These are phyloP conservation scores for Apostasia shenzhenica DNA, from an alignment of 106 monocot species.

Conservation along the genomic window DNA sequence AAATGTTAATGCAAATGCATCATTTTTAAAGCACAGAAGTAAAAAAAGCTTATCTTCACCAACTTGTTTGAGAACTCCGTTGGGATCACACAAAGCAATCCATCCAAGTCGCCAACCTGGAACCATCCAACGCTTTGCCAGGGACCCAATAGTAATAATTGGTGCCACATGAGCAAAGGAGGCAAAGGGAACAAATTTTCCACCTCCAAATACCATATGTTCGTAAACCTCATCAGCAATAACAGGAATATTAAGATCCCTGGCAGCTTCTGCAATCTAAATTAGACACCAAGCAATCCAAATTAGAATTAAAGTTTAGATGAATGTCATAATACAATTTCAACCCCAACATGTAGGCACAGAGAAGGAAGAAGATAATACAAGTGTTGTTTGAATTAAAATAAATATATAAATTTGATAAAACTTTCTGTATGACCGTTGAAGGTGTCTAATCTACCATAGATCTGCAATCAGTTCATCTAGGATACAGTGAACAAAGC, in stretches of 20 bases:
- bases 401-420: background rate
- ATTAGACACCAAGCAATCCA: background rate
- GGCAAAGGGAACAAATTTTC: slow-evolving; percentile 70
- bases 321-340: background rate
- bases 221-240: slow-evolving; percentile 87
- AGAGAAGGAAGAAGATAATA: background rate
- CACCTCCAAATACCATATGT: slow-evolving; percentile 65
- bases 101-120: slow-evolving; percentile 97
- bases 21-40: too few relatives aligned
- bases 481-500: too few relatives aligned
- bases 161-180: slow-evolving; percentile 56
- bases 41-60: too few relatives aligned
- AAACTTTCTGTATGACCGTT: too few relatives aligned
- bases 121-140: slow-evolving; percentile 85
- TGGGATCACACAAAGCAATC: slow-evolving; percentile 64
- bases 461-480: too few relatives aligned
- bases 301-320: background rate
- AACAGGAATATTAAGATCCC: slow-evolving; percentile 53
- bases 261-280: slow-evolving; percentile 79
- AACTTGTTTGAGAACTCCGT: slow-evolving; percentile 36
- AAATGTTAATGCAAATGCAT: too few relatives aligned
- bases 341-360: background rate
- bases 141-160: slow-evolving; percentile 62
- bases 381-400: background rate
- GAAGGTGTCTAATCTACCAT: too few relatives aligned